A percentile compares a stretch with the other conserved stretches of the same genome.
These are phyloP conservation scores for Diaporthe citri DNA, from an alignment of 2,329 filamentous ascomycete species.

Conservation along the genomic window DNA sequence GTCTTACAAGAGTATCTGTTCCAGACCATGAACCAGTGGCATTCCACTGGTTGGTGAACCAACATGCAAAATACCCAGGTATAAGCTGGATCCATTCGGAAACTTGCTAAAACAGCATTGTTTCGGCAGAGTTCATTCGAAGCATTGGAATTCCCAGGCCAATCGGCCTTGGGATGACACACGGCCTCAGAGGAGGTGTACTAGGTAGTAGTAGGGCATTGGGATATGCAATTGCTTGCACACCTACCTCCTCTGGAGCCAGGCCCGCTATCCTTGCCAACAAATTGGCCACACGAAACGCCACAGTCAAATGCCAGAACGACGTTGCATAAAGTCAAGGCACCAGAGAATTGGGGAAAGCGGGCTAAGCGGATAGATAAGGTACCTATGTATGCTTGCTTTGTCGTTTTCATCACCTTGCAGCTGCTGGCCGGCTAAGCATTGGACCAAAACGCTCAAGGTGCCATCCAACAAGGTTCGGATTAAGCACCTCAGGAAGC, in stretches of 20 bases:
- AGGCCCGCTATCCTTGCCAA: neutral
- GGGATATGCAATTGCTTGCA: no score
- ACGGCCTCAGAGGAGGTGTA: no score
- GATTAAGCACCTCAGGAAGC: neutral
- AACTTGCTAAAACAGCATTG: no score
- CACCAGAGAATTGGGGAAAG: neutral
- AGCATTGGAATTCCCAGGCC: no score
- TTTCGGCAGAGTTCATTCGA: no score
- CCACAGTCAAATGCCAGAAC: neutral
- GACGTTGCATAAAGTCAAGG: neutral
- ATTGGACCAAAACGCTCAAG: neutral
- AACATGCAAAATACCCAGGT: no score
- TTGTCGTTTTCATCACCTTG: neutral
- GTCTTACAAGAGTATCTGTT: no score
- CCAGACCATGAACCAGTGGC: no score
- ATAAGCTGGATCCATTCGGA: no score
- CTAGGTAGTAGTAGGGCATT: no score
- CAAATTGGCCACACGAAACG: neutral
- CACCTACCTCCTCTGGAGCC: neutral
- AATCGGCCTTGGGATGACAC: no score
- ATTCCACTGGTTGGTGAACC: no score
- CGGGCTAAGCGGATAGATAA: neutral
- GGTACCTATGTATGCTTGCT: neutral
- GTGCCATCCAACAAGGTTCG: constrained; percentile 5
- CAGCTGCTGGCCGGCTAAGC: neutral